Base-by-base conservation (phyloP, 2,329 filamentous ascomycete genomes). In the Lachnellula occidentalis region DNA sequence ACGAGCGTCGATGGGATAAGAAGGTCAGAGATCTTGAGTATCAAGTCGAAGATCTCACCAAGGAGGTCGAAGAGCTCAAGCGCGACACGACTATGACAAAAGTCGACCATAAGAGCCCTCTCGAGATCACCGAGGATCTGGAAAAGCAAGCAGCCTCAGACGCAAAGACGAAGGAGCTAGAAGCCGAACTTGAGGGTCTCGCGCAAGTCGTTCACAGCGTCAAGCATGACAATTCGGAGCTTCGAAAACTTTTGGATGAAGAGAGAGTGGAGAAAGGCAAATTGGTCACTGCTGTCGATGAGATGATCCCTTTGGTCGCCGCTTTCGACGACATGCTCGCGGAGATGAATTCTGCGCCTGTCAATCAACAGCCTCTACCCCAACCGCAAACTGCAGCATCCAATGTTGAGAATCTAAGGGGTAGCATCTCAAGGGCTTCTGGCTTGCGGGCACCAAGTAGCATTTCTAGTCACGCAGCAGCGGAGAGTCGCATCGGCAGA, bases 1-100 rank as follows among this genome's bases (percentile, higher is more conserved):
- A 97, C 73, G 90, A 96, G 70, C 81, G 82, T 46, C 85, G 92
- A 52, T 94, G 90, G 82, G 90, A 95, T 72, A 95, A 95, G 78
- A 89, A 87, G 67, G 82, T 92, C 54, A 82, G 82, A 51, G 88
- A 92, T 64, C 81, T 96, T 2, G 88, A 95, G 71, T 70, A 71
- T 17, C 84, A 83, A 58, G 77, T 95, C 43, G 83, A 84, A 45
- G 81, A 87, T 43, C 78, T 92, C 11, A 74, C 75, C 50, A 80
- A 82, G 49, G 88, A 95, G 66, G 91, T 94, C 63, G 86, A 92
- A 59, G 83, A 83, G 56, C 76, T 95, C 24, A 82, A 83, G 59
- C 50, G 80, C 24, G 85, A 92, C 65, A 77, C 79, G 21, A 86
- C 83, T 9, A 80, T 87, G 69, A 82, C 81, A 39, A 83, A 79